phyloP scores from a whole-genome alignment of 345 rosid species.

The Sapria himalayana region DNA sequence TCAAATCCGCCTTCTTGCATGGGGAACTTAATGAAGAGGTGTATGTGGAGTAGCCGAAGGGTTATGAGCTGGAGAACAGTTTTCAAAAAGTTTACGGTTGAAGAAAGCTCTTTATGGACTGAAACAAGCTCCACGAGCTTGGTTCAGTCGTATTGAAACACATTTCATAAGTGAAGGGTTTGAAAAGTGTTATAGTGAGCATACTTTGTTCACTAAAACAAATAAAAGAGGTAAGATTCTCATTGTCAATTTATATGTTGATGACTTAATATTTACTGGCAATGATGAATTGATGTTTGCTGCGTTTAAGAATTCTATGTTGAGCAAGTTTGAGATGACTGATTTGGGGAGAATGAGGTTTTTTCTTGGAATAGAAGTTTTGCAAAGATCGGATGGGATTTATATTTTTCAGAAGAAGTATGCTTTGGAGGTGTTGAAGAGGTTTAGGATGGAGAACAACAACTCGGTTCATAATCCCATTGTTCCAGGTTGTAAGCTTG shows the following conservation, averaged over 20 bases:
- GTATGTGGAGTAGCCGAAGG: no score
- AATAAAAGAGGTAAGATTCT: constrained; percentile 3
- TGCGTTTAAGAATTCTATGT: neutral
- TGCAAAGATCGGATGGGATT: neutral
- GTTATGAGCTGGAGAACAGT: no score
- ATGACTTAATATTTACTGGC: constrained; percentile 2
- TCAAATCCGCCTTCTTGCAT: no score
- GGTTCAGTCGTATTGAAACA: no score
- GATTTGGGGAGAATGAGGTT: constrained; percentile 1
- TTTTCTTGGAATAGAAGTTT: constrained; percentile 1
- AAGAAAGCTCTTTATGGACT: no score
- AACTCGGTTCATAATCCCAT: neutral
- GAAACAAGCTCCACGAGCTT: no score
- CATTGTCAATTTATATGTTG: constrained; percentile 3
- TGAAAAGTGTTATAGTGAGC: constrained; percentile 1
- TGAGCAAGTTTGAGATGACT: constrained; percentile 1
- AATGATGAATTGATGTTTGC: neutral
- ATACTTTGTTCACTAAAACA: neutral
- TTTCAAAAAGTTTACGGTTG: no score
- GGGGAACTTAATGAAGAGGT: no score
- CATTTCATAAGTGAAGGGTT: no score
- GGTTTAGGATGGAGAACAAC: constrained; percentile 1
- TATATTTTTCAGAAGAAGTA: neutral
- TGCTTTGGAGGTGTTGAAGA: neutral
- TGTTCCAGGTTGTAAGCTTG: neutral